phyloP scores from a whole-genome alignment of 1,139 yeast genomes.

The Pichia sp. region DNA sequence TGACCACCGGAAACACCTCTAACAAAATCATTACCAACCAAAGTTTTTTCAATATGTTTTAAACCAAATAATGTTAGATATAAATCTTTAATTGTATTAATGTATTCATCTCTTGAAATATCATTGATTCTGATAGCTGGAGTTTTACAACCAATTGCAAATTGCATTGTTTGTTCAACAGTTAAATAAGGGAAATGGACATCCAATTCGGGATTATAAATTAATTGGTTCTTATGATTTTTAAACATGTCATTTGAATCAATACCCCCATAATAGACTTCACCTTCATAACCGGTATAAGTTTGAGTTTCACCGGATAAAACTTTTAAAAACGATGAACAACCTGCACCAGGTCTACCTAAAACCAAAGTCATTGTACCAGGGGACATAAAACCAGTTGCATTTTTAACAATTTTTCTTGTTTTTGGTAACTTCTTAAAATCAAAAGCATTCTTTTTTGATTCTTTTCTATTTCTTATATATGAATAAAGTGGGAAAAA shows the following conservation, averaged over 20 bases:
- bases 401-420: slow-evolving; percentile 35
- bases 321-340: slow-evolving; percentile 40
- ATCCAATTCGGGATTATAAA: slow-evolving; percentile 41
- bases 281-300: slow-evolving; percentile 24
- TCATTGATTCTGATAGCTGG: slow-evolving; percentile 36
- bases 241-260: slow-evolving; percentile 58
- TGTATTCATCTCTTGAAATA: slow-evolving; percentile 35
- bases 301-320: slow-evolving; percentile 31
- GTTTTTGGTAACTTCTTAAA: slow-evolving; percentile 23
- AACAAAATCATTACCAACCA: slow-evolving; percentile 64
- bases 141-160: slow-evolving; percentile 39
- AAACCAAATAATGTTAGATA: slow-evolving; percentile 49
- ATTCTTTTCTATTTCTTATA: slow-evolving; percentile 1
- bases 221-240: slow-evolving; percentile 34
- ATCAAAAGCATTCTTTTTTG: slow-evolving; percentile 10
- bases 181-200: slow-evolving; percentile 39
- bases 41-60: slow-evolving; percentile 50
- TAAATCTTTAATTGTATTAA: slow-evolving; percentile 38
- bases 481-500: slow-evolving; percentile 23
- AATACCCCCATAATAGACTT: slow-evolving; percentile 42
- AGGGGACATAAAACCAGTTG: slow-evolving; percentile 39
- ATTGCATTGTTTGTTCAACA: slow-evolving; percentile 40
- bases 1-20: slow-evolving; percentile 84
- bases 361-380: slow-evolving; percentile 51
- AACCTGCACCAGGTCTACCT: slow-evolving; percentile 55